phyloP scores from a whole-genome alignment of 345 rosid species.

The Camelina laxa region DNA sequence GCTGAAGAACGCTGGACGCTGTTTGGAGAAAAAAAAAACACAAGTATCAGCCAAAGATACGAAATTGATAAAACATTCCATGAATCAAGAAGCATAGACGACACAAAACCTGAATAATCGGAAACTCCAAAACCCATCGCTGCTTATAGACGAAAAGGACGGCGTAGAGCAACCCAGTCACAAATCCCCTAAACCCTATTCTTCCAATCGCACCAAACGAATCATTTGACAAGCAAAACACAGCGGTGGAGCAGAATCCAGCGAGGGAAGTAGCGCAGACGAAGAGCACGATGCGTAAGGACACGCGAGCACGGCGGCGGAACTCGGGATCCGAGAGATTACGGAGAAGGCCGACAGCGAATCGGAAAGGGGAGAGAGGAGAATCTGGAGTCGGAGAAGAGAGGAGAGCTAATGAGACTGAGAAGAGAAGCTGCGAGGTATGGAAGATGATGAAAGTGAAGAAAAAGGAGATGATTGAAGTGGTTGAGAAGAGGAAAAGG shows the following conservation, averaged over 20 bases:
- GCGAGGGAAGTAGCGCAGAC: constrained; percentile 52
- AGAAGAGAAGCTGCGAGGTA: constrained; percentile 65
- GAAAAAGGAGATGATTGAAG: constrained; percentile 35
- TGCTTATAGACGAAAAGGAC: constrained; percentile 53
- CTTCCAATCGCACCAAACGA: constrained; percentile 42
- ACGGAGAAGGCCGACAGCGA: constrained; percentile 48
- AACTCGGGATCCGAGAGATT: constrained; percentile 51
- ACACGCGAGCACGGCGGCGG: constrained; percentile 56
- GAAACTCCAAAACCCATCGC: constrained; percentile 83
- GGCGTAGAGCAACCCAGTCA: constrained; percentile 66
- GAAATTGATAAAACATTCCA: neutral
- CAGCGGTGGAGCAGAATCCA: constrained; percentile 52
- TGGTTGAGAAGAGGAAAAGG: constrained; percentile 41
- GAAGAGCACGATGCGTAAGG: constrained; percentile 52
- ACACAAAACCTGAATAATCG: constrained; percentile 77
- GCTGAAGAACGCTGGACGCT: constrained; percentile 86
- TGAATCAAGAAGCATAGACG: neutral
- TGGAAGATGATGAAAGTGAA: constrained; percentile 54
- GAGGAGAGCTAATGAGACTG: constrained; percentile 54
- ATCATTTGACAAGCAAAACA: constrained; percentile 45
- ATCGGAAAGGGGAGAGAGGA: constrained; percentile 51
- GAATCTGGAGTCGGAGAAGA: constrained; percentile 52
- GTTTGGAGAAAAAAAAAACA: constrained; percentile 23
- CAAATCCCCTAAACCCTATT: constrained; percentile 74
- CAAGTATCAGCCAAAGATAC: constrained; percentile 29